These are phyloP conservation scores for Aureobasidium musti DNA, from an alignment of 2,329 filamentous ascomycete species.

Conservation along the genomic window DNA sequence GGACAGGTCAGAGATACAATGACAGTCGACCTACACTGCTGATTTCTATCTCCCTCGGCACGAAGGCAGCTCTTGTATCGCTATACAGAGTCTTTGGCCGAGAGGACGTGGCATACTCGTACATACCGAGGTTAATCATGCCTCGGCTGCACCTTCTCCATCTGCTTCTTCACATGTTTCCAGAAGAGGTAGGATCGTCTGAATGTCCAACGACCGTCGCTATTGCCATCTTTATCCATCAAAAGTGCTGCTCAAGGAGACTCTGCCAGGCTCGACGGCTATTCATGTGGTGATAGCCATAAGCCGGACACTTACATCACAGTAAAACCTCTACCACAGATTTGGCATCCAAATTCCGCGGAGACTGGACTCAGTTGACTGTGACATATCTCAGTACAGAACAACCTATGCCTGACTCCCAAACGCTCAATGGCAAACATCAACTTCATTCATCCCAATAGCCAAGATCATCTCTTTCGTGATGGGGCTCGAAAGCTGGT, in stretches of 20 bases:
- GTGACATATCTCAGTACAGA: background rate
- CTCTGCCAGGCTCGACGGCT: background rate
- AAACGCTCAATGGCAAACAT: background rate
- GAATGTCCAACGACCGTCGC: background rate
- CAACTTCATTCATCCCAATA: background rate
- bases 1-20: background rate
- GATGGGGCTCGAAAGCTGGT: background rate
- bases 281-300: background rate
- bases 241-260: background rate
- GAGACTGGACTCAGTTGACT: background rate
- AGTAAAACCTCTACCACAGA: background rate
- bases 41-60: background rate
- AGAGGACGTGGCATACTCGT: slow-evolving; percentile 10
- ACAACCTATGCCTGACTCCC: background rate
- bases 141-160: slow-evolving; percentile 18
- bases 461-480: background rate
- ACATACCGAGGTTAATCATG: slow-evolving; percentile 12
- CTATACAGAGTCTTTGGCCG: slow-evolving; percentile 6
- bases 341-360: background rate
- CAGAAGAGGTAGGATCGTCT: background rate
- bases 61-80: background rate
- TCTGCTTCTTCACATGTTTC: background rate
- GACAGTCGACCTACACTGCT: background rate
- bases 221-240: background rate
- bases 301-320: background rate